Base-by-base conservation (phyloP, 1,284 basidiomycete genomes). In the Tilletia walkeri region DNA sequence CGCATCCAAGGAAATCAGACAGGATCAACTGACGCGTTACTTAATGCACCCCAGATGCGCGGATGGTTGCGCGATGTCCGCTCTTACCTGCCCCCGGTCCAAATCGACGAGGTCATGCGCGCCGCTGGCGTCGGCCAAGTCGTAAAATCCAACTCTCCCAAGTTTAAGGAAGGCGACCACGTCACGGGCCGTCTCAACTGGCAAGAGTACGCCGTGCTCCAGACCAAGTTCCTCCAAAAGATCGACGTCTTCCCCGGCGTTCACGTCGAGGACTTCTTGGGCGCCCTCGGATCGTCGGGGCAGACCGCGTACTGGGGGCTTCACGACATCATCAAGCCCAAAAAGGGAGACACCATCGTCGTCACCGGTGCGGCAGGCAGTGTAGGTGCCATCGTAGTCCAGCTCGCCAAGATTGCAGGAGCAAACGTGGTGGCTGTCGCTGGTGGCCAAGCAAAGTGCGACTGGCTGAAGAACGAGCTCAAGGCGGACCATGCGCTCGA, bases 401-500 rank as follows among this genome's bases (percentile, higher is more conserved):
- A 95, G 82, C 87, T 94, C 39, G 93, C 89, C 1, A 90, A 90
- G 72, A 24, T 66, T n/a, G 61, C 70, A 69, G 78, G 74, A 2
- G 75, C 75, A 50, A 76, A 77, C 39, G 76, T 96, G 66, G 89
- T 93, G 75, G 94, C 89, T 12, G 91, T 94, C 75, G 93, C 90
- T 0, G 90, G 91, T 20, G 88, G 89, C 0, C 81, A 87, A 10
- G 92, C 92, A 45, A 97, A 97, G 84, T 92, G 91, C 82, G 85
- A 87, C 7, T 93, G 92, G 89, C 88, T 96, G 48, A 88, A 90
- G 82, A 86, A 89, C 63, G 91, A 93, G 69, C 84, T 95, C 36
- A 92, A 92, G 18, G 90, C 92, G 65, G 92, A 94, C 78, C 88
- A 87, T 68, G 91, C 90, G 0, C 85, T 96, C 80, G 92, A 96